Percentiles rank a stretch among this genome's conserved stretches.
These are phyloP conservation scores for Arthrobotrys musiformis DNA, from an alignment of 2,329 filamentous ascomycete species.

Conservation along the genomic window DNA sequence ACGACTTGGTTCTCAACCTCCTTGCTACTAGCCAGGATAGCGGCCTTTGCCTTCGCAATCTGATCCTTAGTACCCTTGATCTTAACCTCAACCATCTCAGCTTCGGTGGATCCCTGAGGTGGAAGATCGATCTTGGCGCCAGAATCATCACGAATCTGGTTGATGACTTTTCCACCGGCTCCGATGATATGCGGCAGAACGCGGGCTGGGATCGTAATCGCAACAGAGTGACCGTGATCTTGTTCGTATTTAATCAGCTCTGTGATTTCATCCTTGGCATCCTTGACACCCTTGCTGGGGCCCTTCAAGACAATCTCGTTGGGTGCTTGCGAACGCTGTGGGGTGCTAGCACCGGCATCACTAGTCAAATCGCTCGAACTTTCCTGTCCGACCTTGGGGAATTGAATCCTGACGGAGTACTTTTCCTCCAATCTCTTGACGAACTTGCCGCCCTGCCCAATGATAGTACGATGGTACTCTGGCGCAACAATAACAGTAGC, in stretches of 20 bases:
- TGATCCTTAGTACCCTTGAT: slow-evolving; percentile 92
- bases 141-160: slow-evolving; percentile 83
- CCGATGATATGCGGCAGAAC: slow-evolving; percentile 95
- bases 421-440: slow-evolving; percentile 92
- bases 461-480: slow-evolving; percentile 92
- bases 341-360: slow-evolving; percentile 70
- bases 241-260: slow-evolving; percentile 88
- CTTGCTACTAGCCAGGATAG: slow-evolving; percentile 81
- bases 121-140: slow-evolving; percentile 94
- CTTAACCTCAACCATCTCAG: slow-evolving; percentile 77
- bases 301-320: slow-evolving; percentile 93
- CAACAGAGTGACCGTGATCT: slow-evolving; percentile 83
- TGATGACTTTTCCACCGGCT: slow-evolving; percentile 87
- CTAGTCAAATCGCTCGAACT: slow-evolving; percentile 76
- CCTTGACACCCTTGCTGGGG: slow-evolving; percentile 90
- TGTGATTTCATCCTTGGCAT: slow-evolving; percentile 89
- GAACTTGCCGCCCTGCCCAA: slow-evolving; percentile 85
- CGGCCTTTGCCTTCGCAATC: slow-evolving; percentile 89
- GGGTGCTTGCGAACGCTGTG: slow-evolving; percentile 76
- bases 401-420: slow-evolving; percentile 95
- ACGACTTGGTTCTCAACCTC: slow-evolving; percentile 91
- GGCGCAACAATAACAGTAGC: slow-evolving; percentile 89
- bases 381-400: slow-evolving; percentile 79
- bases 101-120: slow-evolving; percentile 57
- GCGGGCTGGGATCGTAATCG: slow-evolving; percentile 85